phyloP scores from a whole-genome alignment of 768 basidiomycete species.

The Melanogaster broomeanus region DNA sequence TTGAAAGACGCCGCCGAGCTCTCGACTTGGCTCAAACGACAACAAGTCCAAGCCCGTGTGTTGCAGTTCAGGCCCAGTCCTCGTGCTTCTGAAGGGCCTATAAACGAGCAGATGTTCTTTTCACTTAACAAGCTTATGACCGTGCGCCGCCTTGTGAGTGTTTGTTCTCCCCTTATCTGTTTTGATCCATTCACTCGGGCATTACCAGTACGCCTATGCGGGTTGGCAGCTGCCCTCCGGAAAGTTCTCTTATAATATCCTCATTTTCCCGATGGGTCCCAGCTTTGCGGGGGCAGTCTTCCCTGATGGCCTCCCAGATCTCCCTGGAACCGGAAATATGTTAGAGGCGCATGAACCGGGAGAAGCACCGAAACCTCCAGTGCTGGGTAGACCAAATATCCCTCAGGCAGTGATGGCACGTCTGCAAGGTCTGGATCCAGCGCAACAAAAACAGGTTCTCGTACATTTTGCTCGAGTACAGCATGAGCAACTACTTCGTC shows the following conservation, averaged over 20 bases:
- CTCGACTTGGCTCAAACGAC: constrained; percentile 47
- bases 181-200: constrained; percentile 1
- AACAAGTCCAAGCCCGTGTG: constrained; percentile 35
- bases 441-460: constrained; percentile 21
- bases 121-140: constrained; percentile 43
- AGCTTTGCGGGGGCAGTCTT: constrained; percentile 52
- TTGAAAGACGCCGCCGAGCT: constrained; percentile 43
- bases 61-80: constrained; percentile 42
- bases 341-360: constrained; percentile 6
- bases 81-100: constrained; percentile 32
- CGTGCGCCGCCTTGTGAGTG: constrained; percentile 47
- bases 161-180: background rate
- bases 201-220: constrained; percentile 47
- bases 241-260: constrained; percentile 42
- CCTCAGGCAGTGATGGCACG: constrained; percentile 16
- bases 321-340: constrained; percentile 26
- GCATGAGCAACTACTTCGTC: constrained; percentile 13
- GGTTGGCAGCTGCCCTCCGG: constrained; percentile 52
- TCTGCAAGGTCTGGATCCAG: constrained; percentile 25
- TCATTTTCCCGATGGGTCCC: constrained; percentile 45
- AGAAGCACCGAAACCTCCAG: constrained; percentile 9
- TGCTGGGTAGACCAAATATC: background rate
- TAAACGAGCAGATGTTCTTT: constrained; percentile 46
- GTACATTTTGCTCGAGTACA: constrained; percentile 11
- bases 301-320: constrained; percentile 50